phyloP scores from a whole-genome alignment of 345 rosid species.

The Lepidium aucheri region DNA sequence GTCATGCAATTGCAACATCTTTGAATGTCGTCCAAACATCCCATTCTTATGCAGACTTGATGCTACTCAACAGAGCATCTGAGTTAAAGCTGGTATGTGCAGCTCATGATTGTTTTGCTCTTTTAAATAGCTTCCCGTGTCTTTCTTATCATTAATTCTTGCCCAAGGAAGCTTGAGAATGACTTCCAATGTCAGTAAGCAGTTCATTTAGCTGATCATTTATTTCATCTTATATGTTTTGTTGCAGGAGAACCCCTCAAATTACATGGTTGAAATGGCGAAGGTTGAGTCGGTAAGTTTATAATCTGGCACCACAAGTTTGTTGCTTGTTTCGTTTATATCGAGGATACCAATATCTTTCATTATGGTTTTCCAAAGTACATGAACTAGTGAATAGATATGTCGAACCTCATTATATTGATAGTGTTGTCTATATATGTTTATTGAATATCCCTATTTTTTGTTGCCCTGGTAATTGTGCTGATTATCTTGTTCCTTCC shows the following conservation, averaged over 20 bases:
- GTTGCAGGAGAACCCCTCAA: constrained; percentile 72
- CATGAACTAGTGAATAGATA: not conserved
- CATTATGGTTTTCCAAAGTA: not conserved
- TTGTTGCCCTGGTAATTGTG: constrained; percentile 6
- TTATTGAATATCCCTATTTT: not conserved
- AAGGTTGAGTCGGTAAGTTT: constrained; percentile 69
- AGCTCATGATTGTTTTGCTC: constrained; percentile 1
- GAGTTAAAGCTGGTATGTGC: constrained; percentile 46
- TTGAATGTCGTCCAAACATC: constrained; percentile 78
- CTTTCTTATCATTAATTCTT: constrained; percentile 5
- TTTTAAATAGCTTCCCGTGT: not conserved
- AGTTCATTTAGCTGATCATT: not conserved
- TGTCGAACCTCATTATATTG: not conserved
- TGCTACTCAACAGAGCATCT: constrained; percentile 69
- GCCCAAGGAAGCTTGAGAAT: constrained; percentile 5
- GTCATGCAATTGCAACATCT: constrained; percentile 63
- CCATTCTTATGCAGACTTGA: constrained; percentile 84
- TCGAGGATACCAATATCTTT: not conserved
- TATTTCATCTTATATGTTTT: not conserved
- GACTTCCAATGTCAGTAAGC: not conserved
- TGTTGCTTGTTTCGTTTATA: constrained; percentile 6
- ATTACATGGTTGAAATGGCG: constrained; percentile 96
- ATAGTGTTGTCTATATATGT: not conserved
- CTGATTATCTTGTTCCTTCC: constrained; percentile 23
- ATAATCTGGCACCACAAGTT: constrained; percentile 4